Percentiles rank a stretch among this genome's conserved stretches.
These are phyloP conservation scores for Globisporangium paroecandrum DNA, from an alignment of 352 stramenopile genomes.

Conservation along the genomic window DNA sequence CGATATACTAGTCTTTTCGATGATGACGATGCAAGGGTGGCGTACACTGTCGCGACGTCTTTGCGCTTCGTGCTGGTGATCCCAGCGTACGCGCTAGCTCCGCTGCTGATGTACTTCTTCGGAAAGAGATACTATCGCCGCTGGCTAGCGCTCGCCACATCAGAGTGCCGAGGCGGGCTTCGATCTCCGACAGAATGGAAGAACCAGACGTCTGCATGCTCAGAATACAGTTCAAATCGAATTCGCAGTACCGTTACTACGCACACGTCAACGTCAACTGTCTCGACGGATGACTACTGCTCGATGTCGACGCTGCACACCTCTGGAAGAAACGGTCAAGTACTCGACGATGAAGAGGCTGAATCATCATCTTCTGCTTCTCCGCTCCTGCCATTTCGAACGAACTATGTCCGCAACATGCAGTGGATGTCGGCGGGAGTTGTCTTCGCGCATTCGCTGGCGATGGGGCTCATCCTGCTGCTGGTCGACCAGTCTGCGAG, in stretches of 20 bases:
- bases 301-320: neutral
- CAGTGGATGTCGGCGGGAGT: conserved; percentile 6
- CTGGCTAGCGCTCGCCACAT: neutral
- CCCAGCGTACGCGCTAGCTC: neutral
- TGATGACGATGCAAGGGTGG: neutral
- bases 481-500: conserved; percentile 27
- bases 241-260: neutral
- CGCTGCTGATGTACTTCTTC: neutral
- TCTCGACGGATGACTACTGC: neutral
- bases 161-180: neutral
- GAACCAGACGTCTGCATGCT: neutral
- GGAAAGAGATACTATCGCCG: neutral
- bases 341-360: neutral
- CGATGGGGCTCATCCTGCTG: conserved; percentile 36
- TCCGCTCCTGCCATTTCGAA: neutral
- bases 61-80: neutral
- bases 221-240: neutral
- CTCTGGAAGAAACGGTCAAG: neutral
- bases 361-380: neutral
- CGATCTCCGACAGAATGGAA: neutral
- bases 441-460: conserved; percentile 31
- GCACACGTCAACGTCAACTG: neutral
- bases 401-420: neutral
- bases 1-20: neutral
- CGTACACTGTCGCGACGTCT: neutral